Percentiles rank a stretch among this genome's conserved stretches.
Evolutionary conservation across 345 rosid genomes (phyloP).

Genomic region (Rubroshorea leprosula): DNA sequence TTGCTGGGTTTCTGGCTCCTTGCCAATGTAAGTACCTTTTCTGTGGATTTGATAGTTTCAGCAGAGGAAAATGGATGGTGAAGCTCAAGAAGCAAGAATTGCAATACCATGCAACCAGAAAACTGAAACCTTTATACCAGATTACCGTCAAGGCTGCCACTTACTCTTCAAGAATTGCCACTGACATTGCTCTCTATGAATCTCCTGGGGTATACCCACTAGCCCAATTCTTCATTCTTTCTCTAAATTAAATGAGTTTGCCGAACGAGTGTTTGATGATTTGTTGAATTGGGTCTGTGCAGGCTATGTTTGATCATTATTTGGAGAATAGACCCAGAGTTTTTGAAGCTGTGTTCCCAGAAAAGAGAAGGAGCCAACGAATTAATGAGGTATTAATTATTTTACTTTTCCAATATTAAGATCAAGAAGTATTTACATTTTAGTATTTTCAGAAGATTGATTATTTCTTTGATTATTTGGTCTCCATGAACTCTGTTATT

Average conservation of each 20-base stretch:
- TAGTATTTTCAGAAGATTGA: too few relatives aligned
- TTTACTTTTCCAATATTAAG: too few relatives aligned
- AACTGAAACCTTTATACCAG: slow-evolving; percentile 15
- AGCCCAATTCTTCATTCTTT: not conserved
- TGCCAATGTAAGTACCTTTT: slow-evolving; percentile 15
- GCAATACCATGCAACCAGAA: slow-evolving; percentile 27
- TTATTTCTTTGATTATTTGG: too few relatives aligned
- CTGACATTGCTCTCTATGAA: slow-evolving; percentile 77
- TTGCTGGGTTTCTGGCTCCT: slow-evolving; percentile 28
- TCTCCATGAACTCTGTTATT: too few relatives aligned
- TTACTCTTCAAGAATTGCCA: slow-evolving; percentile 60
- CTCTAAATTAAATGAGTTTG: not conserved
- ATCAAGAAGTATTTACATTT: not conserved
- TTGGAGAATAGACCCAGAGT: slow-evolving; percentile 74
- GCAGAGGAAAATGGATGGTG: slow-evolving; percentile 13
- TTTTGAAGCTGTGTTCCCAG: slow-evolving; percentile 79
- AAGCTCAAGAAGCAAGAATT: slow-evolving; percentile 19
- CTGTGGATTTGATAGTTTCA: slow-evolving; percentile 15
- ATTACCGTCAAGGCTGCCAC: slow-evolving; percentile 40
- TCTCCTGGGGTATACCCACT: slow-evolving; percentile 62
- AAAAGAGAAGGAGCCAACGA: slow-evolving; percentile 51
- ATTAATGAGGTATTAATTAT: slow-evolving; percentile 51
- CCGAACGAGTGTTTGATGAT: not conserved
- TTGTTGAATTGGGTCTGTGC: slow-evolving; percentile 11
- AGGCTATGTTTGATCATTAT: slow-evolving; percentile 85